Evolutionary conservation across 2,329 filamentous ascomycete species (phyloP).

Genomic region (Cladophialophora exuberans): DNA sequence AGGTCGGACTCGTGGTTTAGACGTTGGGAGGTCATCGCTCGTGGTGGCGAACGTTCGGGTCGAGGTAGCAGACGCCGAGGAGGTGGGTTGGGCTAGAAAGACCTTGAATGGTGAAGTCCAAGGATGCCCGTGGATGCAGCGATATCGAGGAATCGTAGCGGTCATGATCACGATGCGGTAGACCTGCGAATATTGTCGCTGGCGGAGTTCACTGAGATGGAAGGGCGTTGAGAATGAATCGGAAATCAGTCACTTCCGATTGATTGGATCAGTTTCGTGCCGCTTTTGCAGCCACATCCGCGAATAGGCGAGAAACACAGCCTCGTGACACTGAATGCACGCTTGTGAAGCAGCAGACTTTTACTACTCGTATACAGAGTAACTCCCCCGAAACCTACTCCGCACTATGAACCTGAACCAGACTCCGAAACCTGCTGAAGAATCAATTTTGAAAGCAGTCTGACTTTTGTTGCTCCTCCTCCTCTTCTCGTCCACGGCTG

Average conservation of each 20-base stretch:
- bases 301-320: background rate
- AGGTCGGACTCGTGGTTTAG: constrained; percentile 43
- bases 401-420: too few species aligned
- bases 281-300: background rate
- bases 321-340: background rate
- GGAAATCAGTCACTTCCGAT: background rate
- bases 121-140: constrained; percentile 30
- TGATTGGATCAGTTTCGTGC: background rate
- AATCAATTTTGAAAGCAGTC: too few species aligned
- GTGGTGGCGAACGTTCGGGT: constrained; percentile 49
- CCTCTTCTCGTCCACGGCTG: too few species aligned
- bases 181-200: background rate
- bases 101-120: constrained; percentile 34
- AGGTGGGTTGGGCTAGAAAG: constrained; percentile 21
- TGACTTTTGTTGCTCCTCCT: too few species aligned
- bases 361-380: background rate
- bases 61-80: constrained; percentile 6
- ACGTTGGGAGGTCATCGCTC: constrained; percentile 42
- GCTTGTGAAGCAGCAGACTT: background rate
- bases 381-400: background rate
- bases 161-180: constrained; percentile 22
- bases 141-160: constrained; percentile 23
- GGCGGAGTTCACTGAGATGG: constrained; percentile 5
- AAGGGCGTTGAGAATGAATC: constrained; percentile 11
- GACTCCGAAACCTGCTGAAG: too few species aligned